Percentiles rank a stretch among this genome's conserved stretches.
phyloP scores from a whole-genome alignment of 306 rosid genomes.

The Malus asiatica region DNA sequence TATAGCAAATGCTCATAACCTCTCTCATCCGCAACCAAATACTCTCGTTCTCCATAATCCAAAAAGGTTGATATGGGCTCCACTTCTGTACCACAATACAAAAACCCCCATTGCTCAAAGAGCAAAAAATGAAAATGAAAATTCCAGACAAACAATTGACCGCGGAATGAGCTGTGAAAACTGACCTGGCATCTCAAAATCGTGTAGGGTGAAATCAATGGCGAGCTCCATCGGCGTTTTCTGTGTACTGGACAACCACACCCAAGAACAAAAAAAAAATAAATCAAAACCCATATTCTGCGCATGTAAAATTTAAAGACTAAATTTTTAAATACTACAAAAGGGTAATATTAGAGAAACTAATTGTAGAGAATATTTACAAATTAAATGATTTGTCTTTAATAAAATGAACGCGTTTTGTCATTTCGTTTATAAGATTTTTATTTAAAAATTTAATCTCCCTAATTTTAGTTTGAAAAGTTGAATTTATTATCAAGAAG shows the following conservation, averaged over 20 bases:
- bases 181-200: constrained; percentile 98
- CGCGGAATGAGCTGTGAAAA: constrained; percentile 4
- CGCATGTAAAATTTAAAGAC: neutral
- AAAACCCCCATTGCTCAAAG: neutral
- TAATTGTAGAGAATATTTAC: no score
- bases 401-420: no score
- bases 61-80: constrained; percentile 84
- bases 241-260: constrained; percentile 34
- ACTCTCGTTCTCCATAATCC: constrained; percentile 82
- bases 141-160: constrained; percentile 1
- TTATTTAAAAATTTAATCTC: no score
- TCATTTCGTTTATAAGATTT: fast-evolving
- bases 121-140: neutral
- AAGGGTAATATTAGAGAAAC: no score
- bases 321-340: neutral
- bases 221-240: constrained; percentile 80
- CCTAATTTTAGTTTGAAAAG: neutral
- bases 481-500: constrained; percentile 11
- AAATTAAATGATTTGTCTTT: no score
- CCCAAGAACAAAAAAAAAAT: neutral
- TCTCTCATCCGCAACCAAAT: constrained; percentile 85
- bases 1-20: constrained; percentile 71
- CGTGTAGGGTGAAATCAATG: constrained; percentile 82
- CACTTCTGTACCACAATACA: constrained; percentile 50
- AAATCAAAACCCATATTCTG: neutral